Conservation (phyloP, 441 rosid genomes). For the Aquilaria agallochum region DNA sequence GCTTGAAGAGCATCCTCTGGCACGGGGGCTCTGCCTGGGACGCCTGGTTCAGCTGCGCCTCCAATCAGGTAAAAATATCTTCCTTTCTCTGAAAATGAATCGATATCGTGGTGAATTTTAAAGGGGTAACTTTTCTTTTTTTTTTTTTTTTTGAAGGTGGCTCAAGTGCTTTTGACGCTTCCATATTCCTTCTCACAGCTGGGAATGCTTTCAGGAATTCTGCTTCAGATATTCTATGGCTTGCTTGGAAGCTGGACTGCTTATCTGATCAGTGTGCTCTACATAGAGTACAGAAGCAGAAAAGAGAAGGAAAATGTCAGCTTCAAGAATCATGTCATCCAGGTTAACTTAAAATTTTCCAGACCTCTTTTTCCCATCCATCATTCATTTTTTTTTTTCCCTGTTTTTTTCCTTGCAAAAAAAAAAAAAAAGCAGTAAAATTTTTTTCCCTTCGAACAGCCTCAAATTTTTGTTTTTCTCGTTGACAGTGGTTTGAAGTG, state of each 20-base stretch:
- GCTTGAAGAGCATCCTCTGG: constrained; percentile 75
- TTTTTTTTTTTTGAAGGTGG: constrained; percentile 47
- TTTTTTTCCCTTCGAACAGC: background rate
- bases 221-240: constrained; percentile 87
- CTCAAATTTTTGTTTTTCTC: no score
- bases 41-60: constrained; percentile 99
- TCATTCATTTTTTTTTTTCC: no score
- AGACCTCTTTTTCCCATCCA: background rate
- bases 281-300: constrained; percentile 81
- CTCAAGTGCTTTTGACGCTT: constrained; percentile 85
- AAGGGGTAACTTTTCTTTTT: no score
- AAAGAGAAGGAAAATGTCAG: constrained; percentile 91
- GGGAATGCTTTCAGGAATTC: constrained; percentile 85
- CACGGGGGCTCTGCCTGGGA: constrained; percentile 99
- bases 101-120: no score
- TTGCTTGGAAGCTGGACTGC: constrained; percentile 97
- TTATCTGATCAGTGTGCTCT: constrained; percentile 92
- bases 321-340: constrained; percentile 98
- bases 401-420: no score
- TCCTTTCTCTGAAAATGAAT: no score
- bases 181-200: constrained; percentile 96
- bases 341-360: constrained; percentile 35
- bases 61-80: constrained; percentile 59
- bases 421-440: no score
- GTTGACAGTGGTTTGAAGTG: constrained; percentile 92